Evolutionary conservation across 1,284 basidiomycete genomes (phyloP), one percentile per base, ranked within the genome.

Genomic region (Hemileia vastatrix): DNA sequence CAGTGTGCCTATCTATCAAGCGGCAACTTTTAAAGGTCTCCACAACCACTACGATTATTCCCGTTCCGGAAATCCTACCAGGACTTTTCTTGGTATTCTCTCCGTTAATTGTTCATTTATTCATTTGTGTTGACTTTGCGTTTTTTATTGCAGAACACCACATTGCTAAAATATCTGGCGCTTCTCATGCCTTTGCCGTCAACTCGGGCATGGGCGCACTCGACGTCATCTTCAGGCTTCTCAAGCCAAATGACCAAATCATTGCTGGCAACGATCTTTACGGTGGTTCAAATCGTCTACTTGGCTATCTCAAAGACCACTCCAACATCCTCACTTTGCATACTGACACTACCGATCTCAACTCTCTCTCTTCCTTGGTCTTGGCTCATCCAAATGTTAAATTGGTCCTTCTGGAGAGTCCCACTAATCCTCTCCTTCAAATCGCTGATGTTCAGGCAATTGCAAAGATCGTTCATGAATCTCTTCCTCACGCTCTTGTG

Each of bases 191-290:
- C 1, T 91, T 94, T 74, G 84, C 87, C 23, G 90, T 98, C 5
- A 88, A 90, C 6, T 94, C 91, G 6, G 95, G 95, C 64, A 99
- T 99, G 95, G 93, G 94, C 15, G 92, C 92, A 15, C 83, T 98
- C 57, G 95, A 99, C 76, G 84, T 94, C 61, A 96, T 98, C 71
- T 83, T 96, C 49, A 86, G 95, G 50, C 77, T 96, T 43, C 84
- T 98, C 69, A 94, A 93, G 78, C 90, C 94, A 1, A 90, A 90
- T 21, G 88, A 93, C 77, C 88, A 92, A 73, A 84, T 99, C 67
- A 87, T 99, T 68, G 93, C 95, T 2, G 94, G 94, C 44, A 73
- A 97, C 76, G 95, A 99, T 76, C 80, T 98, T 47, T 99, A 99
- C 77, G 95, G 95, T 45, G 95, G 95, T 19, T 96, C 95, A 21